These are phyloP conservation scores for Fraxinus sp. DNA, from an alignment of 305 asterid species.

Conservation along the genomic window DNA sequence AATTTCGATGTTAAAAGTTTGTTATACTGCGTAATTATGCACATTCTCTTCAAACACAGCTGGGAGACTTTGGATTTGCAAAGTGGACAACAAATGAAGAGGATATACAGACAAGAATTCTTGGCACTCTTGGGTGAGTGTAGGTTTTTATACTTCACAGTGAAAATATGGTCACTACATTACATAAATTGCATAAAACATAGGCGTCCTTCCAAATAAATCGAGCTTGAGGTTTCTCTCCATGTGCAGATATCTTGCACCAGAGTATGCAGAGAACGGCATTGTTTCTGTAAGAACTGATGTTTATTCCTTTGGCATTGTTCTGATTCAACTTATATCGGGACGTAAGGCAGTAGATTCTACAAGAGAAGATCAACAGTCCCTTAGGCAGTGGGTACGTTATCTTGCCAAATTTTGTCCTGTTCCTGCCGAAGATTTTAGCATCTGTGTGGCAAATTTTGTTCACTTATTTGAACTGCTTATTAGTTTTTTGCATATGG, in stretches of 20 bases:
- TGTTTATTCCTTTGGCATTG: constrained; percentile 66
- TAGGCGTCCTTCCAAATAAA: constrained; percentile 12
- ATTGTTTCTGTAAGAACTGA: constrained; percentile 72
- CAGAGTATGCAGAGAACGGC: constrained; percentile 73
- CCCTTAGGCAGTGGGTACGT: constrained; percentile 76
- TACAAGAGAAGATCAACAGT: constrained; percentile 47
- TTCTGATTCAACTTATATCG: constrained; percentile 70
- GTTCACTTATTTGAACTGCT: neutral
- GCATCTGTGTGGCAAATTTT: neutral
- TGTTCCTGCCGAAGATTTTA: neutral
- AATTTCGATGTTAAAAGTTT: neutral
- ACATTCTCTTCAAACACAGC: constrained; percentile 34
- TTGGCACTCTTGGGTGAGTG: constrained; percentile 78
- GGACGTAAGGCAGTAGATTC: constrained; percentile 67
- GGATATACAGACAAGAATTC: constrained; percentile 48
- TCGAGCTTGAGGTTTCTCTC: constrained; percentile 20
- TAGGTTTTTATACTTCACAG: constrained; percentile 4
- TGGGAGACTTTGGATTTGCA: constrained; percentile 82
- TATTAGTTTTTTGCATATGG: neutral
- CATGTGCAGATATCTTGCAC: constrained; percentile 68
- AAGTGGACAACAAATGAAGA: constrained; percentile 61
- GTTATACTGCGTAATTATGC: neutral
- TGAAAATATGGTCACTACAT: constrained; percentile 1
- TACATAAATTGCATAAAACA: neutral
- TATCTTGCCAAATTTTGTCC: neutral